These are phyloP conservation scores for Chlorella sorokiniana DNA, from an alignment of 139 green algal species.

Conservation along the genomic window DNA sequence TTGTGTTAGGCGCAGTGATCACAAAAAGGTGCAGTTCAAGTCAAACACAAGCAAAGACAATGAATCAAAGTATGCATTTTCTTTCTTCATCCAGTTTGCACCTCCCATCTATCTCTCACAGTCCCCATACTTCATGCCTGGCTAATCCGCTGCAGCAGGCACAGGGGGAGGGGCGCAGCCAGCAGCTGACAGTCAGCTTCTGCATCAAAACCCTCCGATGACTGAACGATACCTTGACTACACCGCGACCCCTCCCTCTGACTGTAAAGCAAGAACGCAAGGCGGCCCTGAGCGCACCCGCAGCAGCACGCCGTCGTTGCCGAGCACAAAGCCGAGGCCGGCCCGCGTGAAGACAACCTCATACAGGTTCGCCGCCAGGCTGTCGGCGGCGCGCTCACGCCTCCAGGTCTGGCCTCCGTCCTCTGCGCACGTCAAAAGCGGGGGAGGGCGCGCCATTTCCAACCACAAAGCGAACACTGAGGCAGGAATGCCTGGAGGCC, in stretches of 20 bases:
- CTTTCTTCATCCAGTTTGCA: too few relatives aligned
- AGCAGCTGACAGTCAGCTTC: neutral
- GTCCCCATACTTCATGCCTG: neutral
- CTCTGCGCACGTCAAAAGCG: neutral
- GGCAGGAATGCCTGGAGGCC: too few relatives aligned
- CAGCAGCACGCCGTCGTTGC: slow-evolving; percentile 39
- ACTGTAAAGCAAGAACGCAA: neutral
- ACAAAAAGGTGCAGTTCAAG: too few relatives aligned
- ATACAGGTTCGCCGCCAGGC: slow-evolving; percentile 97
- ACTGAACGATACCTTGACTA: neutral
- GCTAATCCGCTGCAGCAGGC: neutral
- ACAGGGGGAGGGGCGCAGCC: neutral
- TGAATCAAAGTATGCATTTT: too few relatives aligned
- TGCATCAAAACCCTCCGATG: too few relatives aligned
- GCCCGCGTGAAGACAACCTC: slow-evolving; percentile 82
- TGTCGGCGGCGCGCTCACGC: slow-evolving; percentile 81
- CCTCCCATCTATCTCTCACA: too few relatives aligned
- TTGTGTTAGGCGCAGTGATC: too few relatives aligned
- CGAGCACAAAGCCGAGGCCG: slow-evolving; percentile 91
- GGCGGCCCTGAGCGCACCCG: neutral
- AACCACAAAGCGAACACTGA: neutral
- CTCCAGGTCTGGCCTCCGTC: slow-evolving; percentile 96
- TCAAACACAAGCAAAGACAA: too few relatives aligned
- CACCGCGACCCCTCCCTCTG: neutral
- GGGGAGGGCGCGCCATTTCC: neutral